A percentile compares a stretch with the other conserved stretches of the same genome.
These are phyloP conservation scores for Micractinium sp. DNA, from an alignment of 139 green algal species.

Conservation along the genomic window DNA sequence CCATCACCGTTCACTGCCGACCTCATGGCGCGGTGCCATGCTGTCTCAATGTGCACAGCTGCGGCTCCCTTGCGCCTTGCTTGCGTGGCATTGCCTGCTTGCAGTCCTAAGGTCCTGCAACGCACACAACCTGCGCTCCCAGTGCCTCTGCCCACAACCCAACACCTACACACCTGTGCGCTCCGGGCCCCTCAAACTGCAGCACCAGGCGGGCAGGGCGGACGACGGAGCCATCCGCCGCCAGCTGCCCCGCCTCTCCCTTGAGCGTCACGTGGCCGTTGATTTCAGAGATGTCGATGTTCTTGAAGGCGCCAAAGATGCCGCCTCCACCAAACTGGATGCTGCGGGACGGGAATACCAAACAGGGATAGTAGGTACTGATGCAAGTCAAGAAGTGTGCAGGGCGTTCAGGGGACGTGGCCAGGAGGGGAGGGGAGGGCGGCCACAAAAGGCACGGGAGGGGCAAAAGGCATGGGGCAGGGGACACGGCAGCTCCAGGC, in stretches of 20 bases:
- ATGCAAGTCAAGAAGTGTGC: neutral
- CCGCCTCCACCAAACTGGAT: constrained; percentile 74
- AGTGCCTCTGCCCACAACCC: neutral
- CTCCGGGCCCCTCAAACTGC: constrained; percentile 33
- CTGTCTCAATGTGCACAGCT: no score
- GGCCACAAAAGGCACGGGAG: no score
- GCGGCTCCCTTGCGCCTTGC: no score
- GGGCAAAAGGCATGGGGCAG: no score
- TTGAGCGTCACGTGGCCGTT: constrained; percentile 55
- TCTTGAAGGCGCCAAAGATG: constrained; percentile 74
- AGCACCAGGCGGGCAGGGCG: constrained; percentile 33
- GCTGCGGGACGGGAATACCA: constrained; percentile 35
- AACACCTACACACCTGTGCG: constrained; percentile 6
- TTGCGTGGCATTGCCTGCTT: neutral
- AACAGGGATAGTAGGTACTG: neutral
- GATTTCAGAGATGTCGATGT: constrained; percentile 76
- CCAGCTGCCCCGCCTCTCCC: constrained; percentile 26
- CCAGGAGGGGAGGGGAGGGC: neutral
- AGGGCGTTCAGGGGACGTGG: neutral
- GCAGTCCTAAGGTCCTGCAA: neutral
- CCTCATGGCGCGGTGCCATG: no score
- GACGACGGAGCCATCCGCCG: constrained; percentile 5
- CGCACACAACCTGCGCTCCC: no score
- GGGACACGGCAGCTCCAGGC: no score
- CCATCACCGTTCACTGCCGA: neutral